Percentiles rank a stretch among this genome's conserved stretches.
Evolutionary conservation across 2,329 filamentous ascomycete species (phyloP).

Genomic region (Amesomyces nigricolor): DNA sequence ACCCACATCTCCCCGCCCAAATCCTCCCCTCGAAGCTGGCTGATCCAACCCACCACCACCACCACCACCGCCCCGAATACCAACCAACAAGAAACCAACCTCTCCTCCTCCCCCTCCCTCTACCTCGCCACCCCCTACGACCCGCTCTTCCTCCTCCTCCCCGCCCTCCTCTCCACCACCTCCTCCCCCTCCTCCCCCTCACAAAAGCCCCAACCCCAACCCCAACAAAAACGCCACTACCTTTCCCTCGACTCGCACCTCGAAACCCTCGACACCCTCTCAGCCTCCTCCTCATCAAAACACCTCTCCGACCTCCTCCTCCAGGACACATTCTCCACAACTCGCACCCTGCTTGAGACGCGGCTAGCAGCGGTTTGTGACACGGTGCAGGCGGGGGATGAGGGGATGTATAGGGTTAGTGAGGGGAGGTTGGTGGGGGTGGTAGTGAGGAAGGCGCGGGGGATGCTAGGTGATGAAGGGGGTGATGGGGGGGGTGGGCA

Average conservation of each 20-base stretch:
- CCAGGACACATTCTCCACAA: slow-evolving; percentile 35
- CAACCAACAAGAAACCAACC: slow-evolving; percentile 27
- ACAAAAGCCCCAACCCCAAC: slow-evolving; percentile 30
- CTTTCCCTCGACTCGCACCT: slow-evolving; percentile 67
- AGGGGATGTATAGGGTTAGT: slow-evolving; percentile 77
- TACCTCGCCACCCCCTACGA: slow-evolving; percentile 81
- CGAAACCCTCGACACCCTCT: slow-evolving; percentile 47
- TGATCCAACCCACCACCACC: slow-evolving; percentile 40
- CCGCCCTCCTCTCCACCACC: slow-evolving; percentile 53
- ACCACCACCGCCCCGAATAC: slow-evolving; percentile 10
- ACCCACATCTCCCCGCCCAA: slow-evolving; percentile 51
- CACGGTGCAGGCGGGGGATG: slow-evolving; percentile 73
- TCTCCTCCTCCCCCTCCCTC: slow-evolving; percentile 66
- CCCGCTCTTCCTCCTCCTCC: slow-evolving; percentile 75
- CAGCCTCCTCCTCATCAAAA: slow-evolving; percentile 29
- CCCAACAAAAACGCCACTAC: slow-evolving; percentile 56
- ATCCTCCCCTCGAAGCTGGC: slow-evolving; percentile 55
- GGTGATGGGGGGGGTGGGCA: slow-evolving; percentile 33
- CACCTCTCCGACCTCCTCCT: slow-evolving; percentile 54
- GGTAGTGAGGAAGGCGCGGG: slow-evolving; percentile 65
- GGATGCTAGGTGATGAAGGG: slow-evolving; percentile 46
- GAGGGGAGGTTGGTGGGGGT: slow-evolving; percentile 62
- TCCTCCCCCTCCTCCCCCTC: neutral
- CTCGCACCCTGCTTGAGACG: slow-evolving; percentile 50
- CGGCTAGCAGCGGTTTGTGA: slow-evolving; percentile 72